phyloP scores from a whole-genome alignment of 2,329 filamentous ascomycete species.

The Rachicladosporium sp. region DNA sequence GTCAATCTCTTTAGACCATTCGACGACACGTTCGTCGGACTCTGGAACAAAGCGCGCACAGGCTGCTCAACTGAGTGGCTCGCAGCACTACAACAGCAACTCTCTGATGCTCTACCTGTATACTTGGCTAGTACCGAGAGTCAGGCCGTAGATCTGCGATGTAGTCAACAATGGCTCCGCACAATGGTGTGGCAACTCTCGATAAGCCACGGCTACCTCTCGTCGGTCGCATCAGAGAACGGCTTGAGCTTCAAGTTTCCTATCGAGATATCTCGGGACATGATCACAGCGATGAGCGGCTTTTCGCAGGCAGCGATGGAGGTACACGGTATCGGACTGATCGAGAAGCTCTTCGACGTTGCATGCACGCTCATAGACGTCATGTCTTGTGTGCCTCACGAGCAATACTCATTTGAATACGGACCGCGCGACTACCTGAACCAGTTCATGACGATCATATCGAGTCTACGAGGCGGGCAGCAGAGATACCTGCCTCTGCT shows the following conservation, averaged over 20 bases:
- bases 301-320: slow-evolving; percentile 64
- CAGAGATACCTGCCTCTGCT: slow-evolving; percentile 67
- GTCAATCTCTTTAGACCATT: slow-evolving; percentile 51
- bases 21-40: slow-evolving; percentile 49
- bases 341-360: slow-evolving; percentile 71
- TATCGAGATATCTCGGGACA: slow-evolving; percentile 48
- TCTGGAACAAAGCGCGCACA: slow-evolving; percentile 48
- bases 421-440: slow-evolving; percentile 64
- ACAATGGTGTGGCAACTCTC: slow-evolving; percentile 63
- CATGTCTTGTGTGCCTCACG: slow-evolving; percentile 50
- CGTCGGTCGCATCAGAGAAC: slow-evolving; percentile 41
- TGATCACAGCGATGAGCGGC: slow-evolving; percentile 52
- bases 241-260: slow-evolving; percentile 52
- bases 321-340: slow-evolving; percentile 60
- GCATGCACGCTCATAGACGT: slow-evolving; percentile 62
- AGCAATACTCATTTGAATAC: slow-evolving; percentile 43
- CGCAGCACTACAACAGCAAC: slow-evolving; percentile 36
- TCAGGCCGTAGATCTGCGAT: slow-evolving; percentile 55
- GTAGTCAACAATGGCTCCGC: slow-evolving; percentile 59
- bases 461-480: slow-evolving; percentile 60
- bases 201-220: slow-evolving; percentile 52
- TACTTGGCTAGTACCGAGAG: slow-evolving; percentile 50
- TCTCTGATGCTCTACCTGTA: slow-evolving; percentile 40
- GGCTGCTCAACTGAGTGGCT: slow-evolving; percentile 36
- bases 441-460: slow-evolving; percentile 53